Percentiles rank a stretch among this genome's conserved stretches.
Evolutionary conservation across 2,329 filamentous ascomycete genomes (phyloP).

Genomic region (Hypomyces rosellus): DNA sequence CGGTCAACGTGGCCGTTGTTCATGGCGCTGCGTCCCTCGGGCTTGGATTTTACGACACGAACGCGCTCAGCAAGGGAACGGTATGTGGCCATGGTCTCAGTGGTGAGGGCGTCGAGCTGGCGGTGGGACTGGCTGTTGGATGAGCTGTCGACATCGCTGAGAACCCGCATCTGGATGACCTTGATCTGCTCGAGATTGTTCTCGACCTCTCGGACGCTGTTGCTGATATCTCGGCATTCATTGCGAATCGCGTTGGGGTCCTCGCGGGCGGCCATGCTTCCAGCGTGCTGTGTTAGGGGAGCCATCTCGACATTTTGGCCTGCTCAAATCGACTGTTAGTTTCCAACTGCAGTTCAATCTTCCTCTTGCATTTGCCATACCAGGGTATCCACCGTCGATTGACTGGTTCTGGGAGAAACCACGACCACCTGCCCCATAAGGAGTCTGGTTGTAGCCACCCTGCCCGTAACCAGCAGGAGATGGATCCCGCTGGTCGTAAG

Average conservation of each 20-base stretch:
- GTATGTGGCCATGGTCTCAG: constrained; percentile 79
- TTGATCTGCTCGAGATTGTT: constrained; percentile 65
- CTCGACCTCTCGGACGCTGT: constrained; percentile 69
- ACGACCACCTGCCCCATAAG: constrained; percentile 19
- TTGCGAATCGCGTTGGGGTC: constrained; percentile 77
- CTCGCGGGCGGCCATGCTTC: constrained; percentile 38
- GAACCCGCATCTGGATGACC: constrained; percentile 61
- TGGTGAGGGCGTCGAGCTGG: constrained; percentile 65
- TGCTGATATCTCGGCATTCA: constrained; percentile 75
- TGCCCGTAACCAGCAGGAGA: constrained; percentile 28
- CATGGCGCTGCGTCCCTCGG: constrained; percentile 64
- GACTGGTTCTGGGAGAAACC: constrained; percentile 19
- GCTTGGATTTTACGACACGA: constrained; percentile 74
- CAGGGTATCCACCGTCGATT: constrained; percentile 24
- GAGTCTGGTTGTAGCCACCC: constrained; percentile 13
- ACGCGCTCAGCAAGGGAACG: constrained; percentile 72
- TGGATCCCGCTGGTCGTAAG: constrained; percentile 50
- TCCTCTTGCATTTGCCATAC: constrained; percentile 15
- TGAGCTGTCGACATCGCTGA: constrained; percentile 69
- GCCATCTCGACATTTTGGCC: constrained; percentile 64
- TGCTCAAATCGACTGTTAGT: constrained; percentile 11
- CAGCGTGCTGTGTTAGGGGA: constrained; percentile 49
- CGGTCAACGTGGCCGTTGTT: constrained; percentile 77
- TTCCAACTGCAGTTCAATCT: not conserved
- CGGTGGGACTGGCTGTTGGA: constrained; percentile 58